Percentiles rank a stretch among this genome's conserved stretches.
Conservation (phyloP, 2,329 filamentous ascomycete species). For the Chaetomium sp. region DNA sequence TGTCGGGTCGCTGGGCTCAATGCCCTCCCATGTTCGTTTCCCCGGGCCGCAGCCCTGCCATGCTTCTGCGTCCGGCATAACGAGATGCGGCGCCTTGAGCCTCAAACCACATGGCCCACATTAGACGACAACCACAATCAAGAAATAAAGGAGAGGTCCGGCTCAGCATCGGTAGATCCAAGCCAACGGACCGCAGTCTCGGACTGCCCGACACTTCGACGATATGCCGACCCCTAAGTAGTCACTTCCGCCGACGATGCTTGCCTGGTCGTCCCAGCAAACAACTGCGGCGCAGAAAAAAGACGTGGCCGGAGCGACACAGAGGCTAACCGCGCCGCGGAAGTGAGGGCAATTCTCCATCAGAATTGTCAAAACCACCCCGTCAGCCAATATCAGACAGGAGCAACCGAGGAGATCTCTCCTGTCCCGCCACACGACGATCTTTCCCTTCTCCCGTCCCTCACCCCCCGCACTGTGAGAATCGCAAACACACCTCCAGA, state of each 20-base stretch:
- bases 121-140: too few relatives aligned
- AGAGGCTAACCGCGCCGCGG: background rate
- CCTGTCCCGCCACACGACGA: constrained; percentile 10
- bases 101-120: constrained; percentile 18
- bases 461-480: constrained; percentile 17
- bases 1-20: background rate
- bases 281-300: constrained; percentile 6
- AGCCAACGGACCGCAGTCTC: background rate
- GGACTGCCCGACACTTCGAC: constrained; percentile 4
- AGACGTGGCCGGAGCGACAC: background rate
- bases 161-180: background rate
- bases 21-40: background rate
- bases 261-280: background rate
- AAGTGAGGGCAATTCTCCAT: background rate
- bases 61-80: constrained; percentile 1
- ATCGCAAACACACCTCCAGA: constrained; percentile 16
- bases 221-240: background rate
- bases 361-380: background rate
- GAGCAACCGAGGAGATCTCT: background rate
- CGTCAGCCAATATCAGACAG: constrained; percentile 10
- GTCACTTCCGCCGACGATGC: background rate
- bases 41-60: constrained; percentile 12
- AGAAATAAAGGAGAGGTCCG: too few relatives aligned
- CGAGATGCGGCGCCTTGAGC: constrained; percentile 22
- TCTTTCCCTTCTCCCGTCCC: background rate